Base-by-base conservation (phyloP, 1,284 basidiomycete genomes). In the Pseudozyma hubeiensis region DNA sequence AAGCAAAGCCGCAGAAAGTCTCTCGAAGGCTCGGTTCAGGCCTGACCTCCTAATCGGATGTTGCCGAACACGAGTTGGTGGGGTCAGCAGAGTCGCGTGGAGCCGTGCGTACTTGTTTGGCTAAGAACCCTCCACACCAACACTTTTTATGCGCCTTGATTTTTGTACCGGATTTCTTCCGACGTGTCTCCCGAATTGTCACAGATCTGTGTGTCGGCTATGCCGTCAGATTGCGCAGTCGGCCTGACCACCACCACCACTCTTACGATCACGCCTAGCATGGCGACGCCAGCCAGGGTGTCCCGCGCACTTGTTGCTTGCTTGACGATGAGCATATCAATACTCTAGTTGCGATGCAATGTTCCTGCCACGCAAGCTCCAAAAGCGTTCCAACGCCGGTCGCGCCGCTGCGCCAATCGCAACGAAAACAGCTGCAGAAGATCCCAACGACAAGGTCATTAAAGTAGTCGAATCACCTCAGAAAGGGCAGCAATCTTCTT, bases 281-380 rank as follows among this genome's bases (percentile, higher is more conserved):
- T 37, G 35, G 35, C 35, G 35, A 37, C 14, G 35, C 4, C 14
- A 37, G 14, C 35, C 10, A 37, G 35, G 8, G 10, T 37, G 8
- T 37, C 24, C 24, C 24, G 24, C 24, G 24, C 24, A 24, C 24
- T 24, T 24, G 24, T 24, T 24, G 24, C 24, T 24, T 24, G 24
- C 24, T 24, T 24, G 24, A 24, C 24, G 24, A 24, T 24, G 24
- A 24, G 24, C 24, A 24, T 24, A 24, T 24, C 24, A 24, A 24
- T 24, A 24, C 24, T 24, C 35, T 9, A 10, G 7, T 9, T 7
- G 16, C 40, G 16, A n/a, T 11, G 7, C 44, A 5, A 69, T 69
- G 66, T 69, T 69, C 30, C 29, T 69, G 45, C 66, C 66, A 14
- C 60, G 66, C 17, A 69, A 69, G 49, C 56, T 69, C 48, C 60